Evolutionary conservation across 345 rosid genomes (phyloP), one percentile per base, ranked within the genome.

Genomic region (Iberis pinnata): DNA sequence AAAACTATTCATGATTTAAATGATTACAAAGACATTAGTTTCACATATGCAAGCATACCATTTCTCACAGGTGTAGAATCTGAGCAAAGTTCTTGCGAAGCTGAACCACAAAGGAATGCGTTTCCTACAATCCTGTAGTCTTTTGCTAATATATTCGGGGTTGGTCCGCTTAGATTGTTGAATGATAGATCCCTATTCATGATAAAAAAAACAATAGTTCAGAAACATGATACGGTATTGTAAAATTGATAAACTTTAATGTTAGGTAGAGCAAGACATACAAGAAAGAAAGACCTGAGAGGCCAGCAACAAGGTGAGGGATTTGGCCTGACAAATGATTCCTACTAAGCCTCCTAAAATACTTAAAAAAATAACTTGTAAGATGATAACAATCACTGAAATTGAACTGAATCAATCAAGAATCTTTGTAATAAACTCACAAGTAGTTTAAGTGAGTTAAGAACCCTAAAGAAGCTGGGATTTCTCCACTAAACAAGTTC

Each of bases 151-250:
- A 88, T 88, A 52, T 65, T 85, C 8, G 96, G 98, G 11, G 80
- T 81, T 12, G 96, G 93, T 35, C 96, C 95, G 13, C 95, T 92
- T 17, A 88, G 85, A 75, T 92, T 92, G 68, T 92, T 88, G 68
- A 66, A 88, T 1, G 96, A 92, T 31, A 92, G 76, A 70, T 92
- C 98, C 83, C 98, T 88, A 73, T 38, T 18, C 37, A 51, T 18
- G 11, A 3, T 38, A 12, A 55, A 3, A 26, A 26, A 52, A 44
- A 13, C 2, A 42, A 1, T 7, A 29, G 1, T 18, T 53, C 47
- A 46, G 40, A 53, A 32, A 13, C 44, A 39, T 44, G n/a, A 47
- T 45, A 38, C 0, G 33, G 1, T 45, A 16, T n/a, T 11, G 29
- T 17, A 4, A 38, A 12, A 45, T 17, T 0, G 8, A 31, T 48